phyloP scores from a whole-genome alignment of 768 basidiomycete species.

The Naematelia aurantialba region DNA sequence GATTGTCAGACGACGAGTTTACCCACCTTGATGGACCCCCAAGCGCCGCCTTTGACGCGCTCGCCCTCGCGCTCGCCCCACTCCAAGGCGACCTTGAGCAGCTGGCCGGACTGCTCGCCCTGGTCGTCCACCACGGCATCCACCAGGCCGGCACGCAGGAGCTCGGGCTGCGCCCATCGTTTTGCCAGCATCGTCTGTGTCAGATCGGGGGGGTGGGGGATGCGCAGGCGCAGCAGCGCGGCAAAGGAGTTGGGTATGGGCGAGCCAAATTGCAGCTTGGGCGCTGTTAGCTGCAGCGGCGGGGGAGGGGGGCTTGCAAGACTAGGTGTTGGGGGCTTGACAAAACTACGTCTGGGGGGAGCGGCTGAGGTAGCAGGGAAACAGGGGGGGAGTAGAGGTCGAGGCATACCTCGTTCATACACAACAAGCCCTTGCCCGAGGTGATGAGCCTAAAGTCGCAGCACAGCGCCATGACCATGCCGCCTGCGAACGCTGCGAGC shows the following conservation, averaged over 20 bases:
- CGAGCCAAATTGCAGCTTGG: slow-evolving; percentile 61
- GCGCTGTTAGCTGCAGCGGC: too few species aligned
- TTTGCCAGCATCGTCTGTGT: slow-evolving; percentile 75
- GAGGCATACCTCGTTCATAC: slow-evolving; percentile 78
- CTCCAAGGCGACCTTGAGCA: slow-evolving; percentile 33
- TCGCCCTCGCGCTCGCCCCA: slow-evolving; percentile 32
- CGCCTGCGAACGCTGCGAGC: slow-evolving; percentile 71
- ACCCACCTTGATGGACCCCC: slow-evolving; percentile 47
- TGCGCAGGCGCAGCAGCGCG: slow-evolving; percentile 62
- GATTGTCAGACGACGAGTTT: too few species aligned
- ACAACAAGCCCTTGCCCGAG: slow-evolving; percentile 77
- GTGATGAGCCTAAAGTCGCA: slow-evolving; percentile 91
- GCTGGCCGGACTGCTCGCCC: not conserved
- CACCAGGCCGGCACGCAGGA: slow-evolving; percentile 63
- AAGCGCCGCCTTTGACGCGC: slow-evolving; percentile 35
- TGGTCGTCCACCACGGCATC: slow-evolving; percentile 65
- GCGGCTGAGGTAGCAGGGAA: too few species aligned
- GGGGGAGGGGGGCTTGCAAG: too few species aligned
- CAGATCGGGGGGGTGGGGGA: slow-evolving; percentile 59
- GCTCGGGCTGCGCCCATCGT: slow-evolving; percentile 70
- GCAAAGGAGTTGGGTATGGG: slow-evolving; percentile 70
- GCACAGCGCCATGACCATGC: slow-evolving; percentile 69
- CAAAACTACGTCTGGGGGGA: too few species aligned
- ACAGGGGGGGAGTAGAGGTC: not conserved
- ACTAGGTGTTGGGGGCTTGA: too few species aligned